Percentiles rank a stretch among this genome's conserved stretches.
These are phyloP conservation scores for Alternaria sp. DNA, from an alignment of 2,329 filamentous ascomycete genomes.

Conservation along the genomic window DNA sequence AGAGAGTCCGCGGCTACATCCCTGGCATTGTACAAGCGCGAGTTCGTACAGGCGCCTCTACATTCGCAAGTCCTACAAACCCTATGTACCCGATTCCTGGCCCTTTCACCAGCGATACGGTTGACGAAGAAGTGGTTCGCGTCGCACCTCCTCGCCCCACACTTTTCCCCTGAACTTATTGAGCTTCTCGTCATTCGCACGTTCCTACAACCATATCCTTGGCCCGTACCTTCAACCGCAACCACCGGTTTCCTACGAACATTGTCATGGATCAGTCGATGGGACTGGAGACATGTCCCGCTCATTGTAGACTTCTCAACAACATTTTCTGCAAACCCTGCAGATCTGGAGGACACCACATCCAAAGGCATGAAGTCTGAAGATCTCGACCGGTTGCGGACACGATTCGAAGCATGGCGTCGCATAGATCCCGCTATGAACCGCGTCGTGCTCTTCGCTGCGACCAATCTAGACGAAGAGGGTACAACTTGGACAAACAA, in stretches of 20 bases:
- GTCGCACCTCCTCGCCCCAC: slow-evolving; percentile 77
- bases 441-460: slow-evolving; percentile 79
- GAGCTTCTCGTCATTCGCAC: slow-evolving; percentile 81
- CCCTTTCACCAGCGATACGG: slow-evolving; percentile 82
- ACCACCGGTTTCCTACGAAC: slow-evolving; percentile 84
- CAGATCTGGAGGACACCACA: slow-evolving; percentile 28
- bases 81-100: slow-evolving; percentile 79
- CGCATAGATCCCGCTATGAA: slow-evolving; percentile 91
- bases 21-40: slow-evolving; percentile 74
- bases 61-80: slow-evolving; percentile 84
- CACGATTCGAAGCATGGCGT: slow-evolving; percentile 82
- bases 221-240: slow-evolving; percentile 77
- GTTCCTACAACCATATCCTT: slow-evolving; percentile 85
- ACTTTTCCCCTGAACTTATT: slow-evolving; percentile 81
- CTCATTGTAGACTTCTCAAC: slow-evolving; percentile 77
- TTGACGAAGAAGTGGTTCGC: slow-evolving; percentile 91
- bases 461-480: slow-evolving; percentile 77
- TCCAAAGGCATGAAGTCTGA: slow-evolving; percentile 61
- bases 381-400: slow-evolving; percentile 70
- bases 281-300: slow-evolving; percentile 90
- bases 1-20: slow-evolving; percentile 75
- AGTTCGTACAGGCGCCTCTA: slow-evolving; percentile 75
- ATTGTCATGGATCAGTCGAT: slow-evolving; percentile 79
- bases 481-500: slow-evolving; percentile 83
- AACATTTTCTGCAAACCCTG: slow-evolving; percentile 28